phyloP scores from a whole-genome alignment of 2,329 filamentous ascomycete species.

The Pseudofabraea citricarpa region DNA sequence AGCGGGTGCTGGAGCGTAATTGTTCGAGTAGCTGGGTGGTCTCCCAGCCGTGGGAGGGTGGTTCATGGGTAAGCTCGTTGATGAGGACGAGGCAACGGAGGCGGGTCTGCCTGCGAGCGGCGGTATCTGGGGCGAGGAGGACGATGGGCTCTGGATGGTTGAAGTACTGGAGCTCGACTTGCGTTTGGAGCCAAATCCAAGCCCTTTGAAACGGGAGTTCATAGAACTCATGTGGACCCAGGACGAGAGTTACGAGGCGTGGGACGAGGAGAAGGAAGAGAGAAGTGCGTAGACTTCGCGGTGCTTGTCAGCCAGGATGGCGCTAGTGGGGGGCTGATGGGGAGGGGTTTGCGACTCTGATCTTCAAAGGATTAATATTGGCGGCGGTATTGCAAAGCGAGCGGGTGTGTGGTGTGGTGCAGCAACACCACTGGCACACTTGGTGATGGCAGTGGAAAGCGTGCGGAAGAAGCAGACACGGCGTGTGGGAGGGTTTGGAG shows the following conservation, averaged over 20 bases:
- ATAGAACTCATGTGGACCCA: conserved; percentile 64
- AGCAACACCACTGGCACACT: too few relatives aligned
- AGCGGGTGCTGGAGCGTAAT: conserved; percentile 44
- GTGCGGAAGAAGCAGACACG: too few relatives aligned
- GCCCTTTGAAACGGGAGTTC: conserved; percentile 74
- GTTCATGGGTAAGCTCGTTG: conserved; percentile 56
- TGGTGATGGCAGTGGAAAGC: too few relatives aligned
- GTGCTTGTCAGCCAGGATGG: not conserved
- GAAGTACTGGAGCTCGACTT: conserved; percentile 60
- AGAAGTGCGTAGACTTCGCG: not conserved
- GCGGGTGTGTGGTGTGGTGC: too few relatives aligned
- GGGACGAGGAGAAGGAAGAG: conserved; percentile 19
- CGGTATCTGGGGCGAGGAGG: conserved; percentile 19
- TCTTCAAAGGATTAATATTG: not conserved
- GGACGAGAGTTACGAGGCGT: conserved; percentile 25
- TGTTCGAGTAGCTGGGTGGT: conserved; percentile 59
- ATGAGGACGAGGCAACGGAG: conserved; percentile 44
- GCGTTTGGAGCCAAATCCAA: conserved; percentile 73
- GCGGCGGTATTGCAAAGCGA: not conserved
- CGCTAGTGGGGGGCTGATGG: not conserved
- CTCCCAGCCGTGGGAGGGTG: conserved; percentile 54
- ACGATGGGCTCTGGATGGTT: conserved; percentile 27
- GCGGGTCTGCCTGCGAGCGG: conserved; percentile 24
- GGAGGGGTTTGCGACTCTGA: too few relatives aligned
- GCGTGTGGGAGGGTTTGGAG: too few relatives aligned